phyloP scores from a whole-genome alignment of 768 basidiomycete species.

The Rhizopogon salebrosus region DNA sequence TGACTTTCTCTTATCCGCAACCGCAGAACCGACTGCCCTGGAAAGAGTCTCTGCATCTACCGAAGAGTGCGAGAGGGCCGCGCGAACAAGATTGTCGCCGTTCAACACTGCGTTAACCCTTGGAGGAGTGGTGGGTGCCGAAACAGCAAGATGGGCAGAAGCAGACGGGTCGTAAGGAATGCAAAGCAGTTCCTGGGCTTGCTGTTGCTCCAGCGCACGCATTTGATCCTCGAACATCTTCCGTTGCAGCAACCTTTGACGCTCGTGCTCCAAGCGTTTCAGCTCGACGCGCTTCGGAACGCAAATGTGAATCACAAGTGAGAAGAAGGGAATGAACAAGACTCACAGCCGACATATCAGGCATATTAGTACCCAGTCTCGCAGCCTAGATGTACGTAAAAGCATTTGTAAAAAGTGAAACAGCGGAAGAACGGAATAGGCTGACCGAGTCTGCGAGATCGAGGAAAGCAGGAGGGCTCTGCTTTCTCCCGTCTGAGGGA shows the following conservation, averaged over 20 bases:
- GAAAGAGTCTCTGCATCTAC: conserved; percentile 62
- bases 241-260: conserved; percentile 81
- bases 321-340: conserved; percentile 3
- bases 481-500: conserved; percentile 68
- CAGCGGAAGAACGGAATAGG: conserved; percentile 12
- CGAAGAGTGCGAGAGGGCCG: conserved; percentile 41
- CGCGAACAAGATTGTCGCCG: conserved; percentile 44
- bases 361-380: conserved; percentile 78
- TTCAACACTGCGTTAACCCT: conserved; percentile 69
- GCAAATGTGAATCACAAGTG: conserved; percentile 4
- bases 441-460: conserved; percentile 91
- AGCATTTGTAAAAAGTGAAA: conserved; percentile 8
- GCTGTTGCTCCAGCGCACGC: conserved; percentile 87
- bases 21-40: conserved; percentile 62
- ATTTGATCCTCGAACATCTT: conserved; percentile 96
- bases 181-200: conserved; percentile 77
- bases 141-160: conserved; percentile 70
- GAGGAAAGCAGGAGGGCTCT: conserved; percentile 87
- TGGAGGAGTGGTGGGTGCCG: conserved; percentile 85
- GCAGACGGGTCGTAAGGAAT: conserved; percentile 63
- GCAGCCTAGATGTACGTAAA: conserved; percentile 56
- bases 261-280: conserved; percentile 83
- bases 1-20: conserved; percentile 77
- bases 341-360: conserved; percentile 83
- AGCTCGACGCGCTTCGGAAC: conserved; percentile 72